Conservation (phyloP, 495 filamentous ascomycete genomes). For the Daldinia concentrica region DNA sequence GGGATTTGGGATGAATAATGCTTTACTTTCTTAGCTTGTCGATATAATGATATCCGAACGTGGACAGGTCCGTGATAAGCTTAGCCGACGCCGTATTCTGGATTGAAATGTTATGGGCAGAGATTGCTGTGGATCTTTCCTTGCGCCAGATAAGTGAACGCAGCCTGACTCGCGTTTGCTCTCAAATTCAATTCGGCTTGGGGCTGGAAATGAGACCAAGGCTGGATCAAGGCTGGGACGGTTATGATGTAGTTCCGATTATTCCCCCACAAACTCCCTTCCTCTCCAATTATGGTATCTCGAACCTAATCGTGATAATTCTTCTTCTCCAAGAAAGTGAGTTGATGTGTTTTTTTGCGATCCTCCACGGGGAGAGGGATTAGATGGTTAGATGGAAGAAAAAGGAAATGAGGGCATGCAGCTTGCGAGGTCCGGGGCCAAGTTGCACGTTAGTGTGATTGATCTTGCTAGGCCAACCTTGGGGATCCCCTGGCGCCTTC, state of each 20-base stretch:
- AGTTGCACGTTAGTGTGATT: constrained; percentile 39
- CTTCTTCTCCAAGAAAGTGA: constrained; percentile 36
- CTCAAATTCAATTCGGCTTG: constrained; percentile 13
- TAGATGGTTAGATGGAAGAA: constrained; percentile 32
- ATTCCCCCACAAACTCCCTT: constrained; percentile 36
- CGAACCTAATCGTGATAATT: constrained; percentile 31
- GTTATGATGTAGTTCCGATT: constrained; percentile 31
- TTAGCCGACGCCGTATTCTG: constrained; percentile 3
- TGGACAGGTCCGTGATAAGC: constrained; percentile 12
- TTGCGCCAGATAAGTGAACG: constrained; percentile 15
- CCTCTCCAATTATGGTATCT: constrained; percentile 39
- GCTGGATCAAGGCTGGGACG: constrained; percentile 19
- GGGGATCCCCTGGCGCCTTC: constrained; percentile 41
- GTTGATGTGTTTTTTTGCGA: constrained; percentile 11
- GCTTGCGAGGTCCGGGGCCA: constrained; percentile 10
- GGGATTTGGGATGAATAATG: constrained; percentile 14
- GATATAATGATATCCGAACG: constrained; percentile 11
- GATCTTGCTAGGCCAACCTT: constrained; percentile 37
- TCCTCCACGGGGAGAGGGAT: constrained; percentile 24
- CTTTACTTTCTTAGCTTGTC: constrained; percentile 14
- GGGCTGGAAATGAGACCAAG: not conserved
- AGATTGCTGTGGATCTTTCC: constrained; percentile 20
- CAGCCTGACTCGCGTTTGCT: constrained; percentile 30
- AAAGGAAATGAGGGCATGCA: constrained; percentile 28
- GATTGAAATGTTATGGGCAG: constrained; percentile 7